phyloP scores from a whole-genome alignment of 306 rosid genomes.

The Pyrus pyrifolia region DNA sequence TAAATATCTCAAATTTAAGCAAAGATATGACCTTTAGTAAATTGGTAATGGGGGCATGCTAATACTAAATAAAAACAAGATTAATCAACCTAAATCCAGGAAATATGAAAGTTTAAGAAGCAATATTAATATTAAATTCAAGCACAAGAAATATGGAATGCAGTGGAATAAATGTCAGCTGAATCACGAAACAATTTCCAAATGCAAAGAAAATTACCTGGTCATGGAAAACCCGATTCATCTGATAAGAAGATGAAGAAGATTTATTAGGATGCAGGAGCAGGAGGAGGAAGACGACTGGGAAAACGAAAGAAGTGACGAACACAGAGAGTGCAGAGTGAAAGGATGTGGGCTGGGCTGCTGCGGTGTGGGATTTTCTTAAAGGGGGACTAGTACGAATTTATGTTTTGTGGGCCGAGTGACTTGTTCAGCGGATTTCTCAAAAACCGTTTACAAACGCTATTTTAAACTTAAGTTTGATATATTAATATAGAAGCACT shows the following conservation, averaged over 20 bases:
- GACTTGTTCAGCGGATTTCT: too few species aligned
- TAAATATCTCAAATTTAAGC: neutral
- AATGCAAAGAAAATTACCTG: neutral
- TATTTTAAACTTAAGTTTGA: too few species aligned
- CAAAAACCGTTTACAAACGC: too few species aligned
- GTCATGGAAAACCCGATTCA: neutral
- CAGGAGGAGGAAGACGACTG: neutral
- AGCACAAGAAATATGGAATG: neutral
- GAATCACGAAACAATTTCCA: neutral
- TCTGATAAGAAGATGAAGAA: neutral
- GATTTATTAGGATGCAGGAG: neutral
- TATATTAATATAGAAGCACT: too few species aligned
- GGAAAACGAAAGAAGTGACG: neutral
- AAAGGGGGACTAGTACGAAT: too few species aligned
- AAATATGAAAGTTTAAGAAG: neutral
- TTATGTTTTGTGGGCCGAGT: too few species aligned
- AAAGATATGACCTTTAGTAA: neutral
- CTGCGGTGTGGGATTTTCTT: neutral
- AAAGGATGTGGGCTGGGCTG: neutral
- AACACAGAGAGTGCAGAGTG: neutral
- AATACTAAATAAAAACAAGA: neutral
- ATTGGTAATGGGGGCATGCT: neutral
- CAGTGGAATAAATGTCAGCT: neutral
- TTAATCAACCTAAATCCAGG: neutral
- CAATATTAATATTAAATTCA: neutral